Evolutionary conservation across 2,329 filamentous ascomycete species (phyloP), one percentile per base, ranked within the genome.

Genomic region (Aspergillus glaucus): DNA sequence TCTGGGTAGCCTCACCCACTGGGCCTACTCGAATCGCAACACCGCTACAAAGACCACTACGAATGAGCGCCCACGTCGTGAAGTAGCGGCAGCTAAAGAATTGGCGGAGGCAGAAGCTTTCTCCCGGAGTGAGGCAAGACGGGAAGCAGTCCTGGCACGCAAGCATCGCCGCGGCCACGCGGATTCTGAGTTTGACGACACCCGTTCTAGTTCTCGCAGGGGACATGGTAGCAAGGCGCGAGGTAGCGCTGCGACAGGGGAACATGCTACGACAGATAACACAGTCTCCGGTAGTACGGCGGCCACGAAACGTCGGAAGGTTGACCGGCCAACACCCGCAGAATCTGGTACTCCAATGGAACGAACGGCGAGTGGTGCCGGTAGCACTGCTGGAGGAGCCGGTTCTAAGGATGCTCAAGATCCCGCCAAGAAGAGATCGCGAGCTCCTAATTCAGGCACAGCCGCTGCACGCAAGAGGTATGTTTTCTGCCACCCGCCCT

Each of bases 1-100:
- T 69, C 85, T 90, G 73, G 93, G 94, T 45, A 97, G 90, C 70
- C 80, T 84, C 50, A 88, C 83, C 46, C 93, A 98, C 68, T 98
- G 93, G 93, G 93, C 92, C 44, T 97, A 97, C 66, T 87, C 88
- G 17, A 89, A 88, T 62, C 86, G 92, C 55, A 79, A 82, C 47
- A 68, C 75, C 48, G 77, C 79, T 55, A 37, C 34, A 8, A 83
- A 82, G 59, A 70, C 70, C 10, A 62, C 73, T 47, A 75, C 80
- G 41, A 82, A 84, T 28, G 88, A 94, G 64, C 79, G 86, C 22
- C 84, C 86, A 43, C 80, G 89, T 51, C 82, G 88, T 55, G 90
- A 95, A 63, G 87, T 86, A 19, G 87, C 86, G 9, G 80, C 86
- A 19, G 83, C 82, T 36, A 87, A 63, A 44, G 88, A 77, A 53